Evolutionary conservation across 2,329 filamentous ascomycete genomes (phyloP), one percentile per base, ranked within the genome.

Genomic region (Karstenula rhodostoma): DNA sequence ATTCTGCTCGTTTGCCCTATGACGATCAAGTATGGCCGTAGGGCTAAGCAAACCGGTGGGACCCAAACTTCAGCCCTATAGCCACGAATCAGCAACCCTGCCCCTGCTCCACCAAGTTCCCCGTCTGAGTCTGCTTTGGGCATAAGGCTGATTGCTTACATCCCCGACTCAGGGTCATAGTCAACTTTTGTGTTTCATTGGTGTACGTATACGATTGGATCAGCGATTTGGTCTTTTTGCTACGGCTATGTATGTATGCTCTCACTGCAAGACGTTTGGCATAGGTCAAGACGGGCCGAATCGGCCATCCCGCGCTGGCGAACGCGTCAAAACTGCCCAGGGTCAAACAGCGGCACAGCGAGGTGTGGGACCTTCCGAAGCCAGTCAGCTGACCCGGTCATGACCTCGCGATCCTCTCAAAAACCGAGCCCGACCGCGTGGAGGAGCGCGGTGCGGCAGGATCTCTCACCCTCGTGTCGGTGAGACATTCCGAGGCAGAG

Each of bases 371-470:
- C 25, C 22, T 51, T 32, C 35, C 58, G 32, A 53, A 32, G 42
- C 58, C 47, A 40, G 51, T 58, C 53, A 61, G 59, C 59, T 52
- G 48, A 56, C 55, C 9, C 25, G 32, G 19, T 5, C 59, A n/a
- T 25, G 27, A n/a, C 22, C 50, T 56, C 50, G 37, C 40, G 56
- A 61, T 56, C 55, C 37, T 56, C 56, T 52, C 5, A 58, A 35
- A 61, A 40, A 47, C 49, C 42, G 33, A 23, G 27, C 27, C 3
- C 22, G 53, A 33, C 27, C 42, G 48, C 33, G 29, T 46, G 47
- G n/a, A n/a, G n/a, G n/a, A n/a, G n/a, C n/a, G n/a, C n/a, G n/a
- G 37, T 25, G 59, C 22, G 49, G 49, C 54, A 57, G 55, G 57
- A 27, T 43, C 46, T 48, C 50, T 43, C 15, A 49, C 32, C 22